phyloP scores from a whole-genome alignment of 805 yeast species.

The Phaffomyces antillensis region DNA sequence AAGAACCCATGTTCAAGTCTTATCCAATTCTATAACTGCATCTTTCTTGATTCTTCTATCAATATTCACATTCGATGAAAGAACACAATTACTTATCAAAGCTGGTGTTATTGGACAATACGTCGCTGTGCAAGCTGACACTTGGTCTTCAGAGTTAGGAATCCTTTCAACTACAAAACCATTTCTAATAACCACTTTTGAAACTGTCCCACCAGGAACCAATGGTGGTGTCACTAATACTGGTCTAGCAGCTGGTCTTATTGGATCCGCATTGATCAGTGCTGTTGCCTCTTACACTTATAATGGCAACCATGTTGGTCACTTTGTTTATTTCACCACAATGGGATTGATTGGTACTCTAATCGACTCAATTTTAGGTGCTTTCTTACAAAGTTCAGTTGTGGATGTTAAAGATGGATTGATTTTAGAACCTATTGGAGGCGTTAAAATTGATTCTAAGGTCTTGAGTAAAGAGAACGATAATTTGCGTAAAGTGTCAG shows the following conservation, averaged over 20 bases:
- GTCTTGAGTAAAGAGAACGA: constrained; percentile 12
- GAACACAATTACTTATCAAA: constrained; percentile 11
- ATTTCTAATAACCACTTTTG: constrained; percentile 32
- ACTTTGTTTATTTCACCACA: constrained; percentile 23
- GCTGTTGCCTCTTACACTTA: constrained; percentile 21
- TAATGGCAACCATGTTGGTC: constrained; percentile 9
- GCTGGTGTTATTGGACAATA: constrained; percentile 29
- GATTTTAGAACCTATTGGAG: constrained; percentile 26
- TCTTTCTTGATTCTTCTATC: constrained; percentile 27
- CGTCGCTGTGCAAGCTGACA: constrained; percentile 38
- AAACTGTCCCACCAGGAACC: constrained; percentile 38
- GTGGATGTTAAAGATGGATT: constrained; percentile 25
- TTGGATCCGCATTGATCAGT: constrained; percentile 31
- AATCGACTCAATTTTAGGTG: constrained; percentile 36
- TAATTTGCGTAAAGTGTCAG: constrained; percentile 24
- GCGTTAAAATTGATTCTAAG: constrained; percentile 27
- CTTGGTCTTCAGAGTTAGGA: constrained; percentile 43
- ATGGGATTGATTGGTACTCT: constrained; percentile 33
- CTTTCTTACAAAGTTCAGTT: constrained; percentile 31
- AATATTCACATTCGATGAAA: constrained; percentile 5
- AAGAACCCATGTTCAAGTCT: constrained; percentile 34
- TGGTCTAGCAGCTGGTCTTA: constrained; percentile 30
- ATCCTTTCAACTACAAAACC: constrained; percentile 32
- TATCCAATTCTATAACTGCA: constrained; percentile 34
- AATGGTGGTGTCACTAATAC: constrained; percentile 36